These are phyloP conservation scores for Tetrahymena malaccensis DNA, from an alignment of 73 alveolate genomes.

Conservation along the genomic window DNA sequence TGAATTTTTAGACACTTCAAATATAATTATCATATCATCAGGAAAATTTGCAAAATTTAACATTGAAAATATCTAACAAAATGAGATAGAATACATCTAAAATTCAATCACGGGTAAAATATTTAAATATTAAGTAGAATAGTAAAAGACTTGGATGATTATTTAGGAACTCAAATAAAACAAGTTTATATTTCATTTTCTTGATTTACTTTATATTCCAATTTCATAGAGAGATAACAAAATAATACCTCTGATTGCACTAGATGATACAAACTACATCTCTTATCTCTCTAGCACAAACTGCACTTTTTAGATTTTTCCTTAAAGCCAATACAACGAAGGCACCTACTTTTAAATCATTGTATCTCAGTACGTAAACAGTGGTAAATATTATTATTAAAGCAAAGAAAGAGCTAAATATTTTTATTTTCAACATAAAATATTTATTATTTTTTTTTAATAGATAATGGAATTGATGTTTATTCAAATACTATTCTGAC, in stretches of 20 bases:
- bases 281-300: not conserved
- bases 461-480: not conserved
- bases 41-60: not conserved
- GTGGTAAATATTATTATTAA: not conserved
- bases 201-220: not conserved
- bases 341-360: not conserved
- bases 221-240: not conserved
- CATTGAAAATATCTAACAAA: not conserved
- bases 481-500: not conserved
- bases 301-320: not conserved
- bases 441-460: not conserved
- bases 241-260: not conserved
- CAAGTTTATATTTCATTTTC: not conserved
- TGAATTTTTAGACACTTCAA: not conserved
- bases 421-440: too few species aligned
- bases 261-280: not conserved
- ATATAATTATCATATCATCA: not conserved
- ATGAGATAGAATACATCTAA: not conserved
- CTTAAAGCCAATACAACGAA: not conserved
- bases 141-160: not conserved
- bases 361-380: not conserved
- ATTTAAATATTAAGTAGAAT: not conserved
- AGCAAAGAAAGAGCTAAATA: too few species aligned
- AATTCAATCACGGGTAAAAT: not conserved
- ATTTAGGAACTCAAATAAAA: not conserved